A percentile compares a stretch with the other conserved stretches of the same genome.
Evolutionary conservation across 1,284 basidiomycete genomes (phyloP).

Genomic region (Papiliotrema laurentii): DNA sequence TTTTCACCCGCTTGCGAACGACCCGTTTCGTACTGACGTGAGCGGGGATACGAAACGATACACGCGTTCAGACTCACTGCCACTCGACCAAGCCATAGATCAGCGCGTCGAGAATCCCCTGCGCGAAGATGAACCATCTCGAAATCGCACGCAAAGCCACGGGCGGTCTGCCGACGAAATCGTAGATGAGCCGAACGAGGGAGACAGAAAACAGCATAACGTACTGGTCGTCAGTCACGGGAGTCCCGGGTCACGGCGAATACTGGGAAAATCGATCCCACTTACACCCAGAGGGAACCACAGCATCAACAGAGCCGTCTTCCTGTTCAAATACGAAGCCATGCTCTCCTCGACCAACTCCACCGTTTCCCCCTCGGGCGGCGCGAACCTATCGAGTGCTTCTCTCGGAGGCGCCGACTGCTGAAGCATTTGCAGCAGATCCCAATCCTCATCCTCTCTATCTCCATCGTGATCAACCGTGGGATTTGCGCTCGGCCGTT

Average conservation of each 20-base stretch:
- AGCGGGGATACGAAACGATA: background rate
- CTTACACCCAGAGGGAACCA: constrained; percentile 48
- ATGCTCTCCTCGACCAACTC: constrained; percentile 46
- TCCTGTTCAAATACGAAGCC: constrained; percentile 48
- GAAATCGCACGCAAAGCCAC: constrained; percentile 40
- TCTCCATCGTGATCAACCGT: background rate
- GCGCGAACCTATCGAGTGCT: constrained; percentile 19
- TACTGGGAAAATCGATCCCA: too few species aligned
- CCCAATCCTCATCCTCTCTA: constrained; percentile 23
- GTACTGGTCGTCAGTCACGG: constrained; percentile 20
- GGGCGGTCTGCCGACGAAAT: constrained; percentile 39
- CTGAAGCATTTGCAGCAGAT: constrained; percentile 38
- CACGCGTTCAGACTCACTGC: constrained; percentile 29
- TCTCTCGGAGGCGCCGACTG: constrained; percentile 14
- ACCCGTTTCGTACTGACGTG: constrained; percentile 34
- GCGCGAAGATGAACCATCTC: constrained; percentile 48
- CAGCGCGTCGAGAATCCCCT: constrained; percentile 45
- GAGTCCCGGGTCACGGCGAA: background rate
- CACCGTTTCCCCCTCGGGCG: constrained; percentile 23
- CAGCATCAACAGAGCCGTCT: constrained; percentile 47
- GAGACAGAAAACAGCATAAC: constrained; percentile 48
- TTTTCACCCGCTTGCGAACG: constrained; percentile 32
- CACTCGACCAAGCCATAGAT: constrained; percentile 50
- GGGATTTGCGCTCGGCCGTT: background rate
- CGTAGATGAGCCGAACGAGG: constrained; percentile 46